Evolutionary conservation across 2,329 filamentous ascomycete species (phyloP).

Genomic region (Pseudocercospora vitis): DNA sequence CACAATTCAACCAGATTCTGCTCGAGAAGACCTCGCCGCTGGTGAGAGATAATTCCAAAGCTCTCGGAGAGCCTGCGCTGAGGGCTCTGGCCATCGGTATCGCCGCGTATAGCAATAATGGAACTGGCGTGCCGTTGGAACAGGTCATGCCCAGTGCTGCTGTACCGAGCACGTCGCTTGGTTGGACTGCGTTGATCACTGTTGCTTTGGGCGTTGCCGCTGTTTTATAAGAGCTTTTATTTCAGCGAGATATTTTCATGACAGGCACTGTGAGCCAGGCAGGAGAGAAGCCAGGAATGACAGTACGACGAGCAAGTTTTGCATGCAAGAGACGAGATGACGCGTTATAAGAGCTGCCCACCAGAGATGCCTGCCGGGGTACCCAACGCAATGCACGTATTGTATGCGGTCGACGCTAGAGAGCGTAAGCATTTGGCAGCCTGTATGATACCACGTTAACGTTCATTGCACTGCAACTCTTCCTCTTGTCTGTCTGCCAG

Average conservation of each 20-base stretch:
- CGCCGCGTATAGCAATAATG: constrained; percentile 14
- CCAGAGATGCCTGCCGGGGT: too few species aligned
- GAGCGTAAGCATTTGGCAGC: not conserved
- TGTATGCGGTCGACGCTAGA: not conserved
- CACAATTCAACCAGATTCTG: constrained; percentile 11
- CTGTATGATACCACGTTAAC: not conserved
- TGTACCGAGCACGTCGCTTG: not conserved
- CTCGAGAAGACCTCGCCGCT: constrained; percentile 9
- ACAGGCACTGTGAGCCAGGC: not conserved
- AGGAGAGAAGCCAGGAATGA: not conserved
- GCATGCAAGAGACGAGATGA: not conserved
- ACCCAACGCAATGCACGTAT: too few species aligned
- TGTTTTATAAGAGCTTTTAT: constrained; percentile 5
- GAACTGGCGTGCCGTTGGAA: not conserved
- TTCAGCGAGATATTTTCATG: not conserved
- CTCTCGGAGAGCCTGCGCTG: constrained; percentile 7
- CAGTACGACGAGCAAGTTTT: not conserved
- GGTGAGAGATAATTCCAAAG: constrained; percentile 5
- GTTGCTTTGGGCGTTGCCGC: constrained; percentile 2
- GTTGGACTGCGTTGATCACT: not conserved
- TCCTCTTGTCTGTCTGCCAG: too few species aligned
- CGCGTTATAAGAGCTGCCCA: too few species aligned
- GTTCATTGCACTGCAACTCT: too few species aligned
- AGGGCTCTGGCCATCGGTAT: constrained; percentile 13
- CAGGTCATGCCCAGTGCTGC: not conserved